Evolutionary conservation across 495 filamentous ascomycete genomes (phyloP).

Genomic region (Tetracladium setigerum): DNA sequence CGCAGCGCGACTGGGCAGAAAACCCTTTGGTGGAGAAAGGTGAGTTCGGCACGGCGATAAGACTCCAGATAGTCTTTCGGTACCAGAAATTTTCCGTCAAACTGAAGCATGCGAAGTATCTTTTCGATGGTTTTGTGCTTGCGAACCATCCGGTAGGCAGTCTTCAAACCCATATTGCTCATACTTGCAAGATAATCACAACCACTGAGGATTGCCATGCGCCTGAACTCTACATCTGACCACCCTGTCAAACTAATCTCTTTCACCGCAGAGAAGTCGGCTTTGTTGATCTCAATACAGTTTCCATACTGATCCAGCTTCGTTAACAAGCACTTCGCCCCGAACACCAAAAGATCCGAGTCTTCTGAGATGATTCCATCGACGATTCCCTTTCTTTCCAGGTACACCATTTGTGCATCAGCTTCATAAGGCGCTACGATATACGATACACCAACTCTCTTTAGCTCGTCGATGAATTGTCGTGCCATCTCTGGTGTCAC

Average conservation of each 20-base stretch:
- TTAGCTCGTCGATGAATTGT: constrained; percentile 85
- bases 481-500: constrained; percentile 94
- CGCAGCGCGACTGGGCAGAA: constrained; percentile 69
- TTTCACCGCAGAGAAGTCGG: constrained; percentile 77
- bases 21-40: constrained; percentile 90
- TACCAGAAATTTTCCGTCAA: constrained; percentile 76
- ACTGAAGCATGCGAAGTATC: constrained; percentile 71
- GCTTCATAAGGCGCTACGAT: constrained; percentile 97
- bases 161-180: constrained; percentile 82
- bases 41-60: constrained; percentile 80
- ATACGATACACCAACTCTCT: constrained; percentile 69
- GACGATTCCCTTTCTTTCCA: constrained; percentile 78
- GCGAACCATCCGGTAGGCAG: constrained; percentile 80
- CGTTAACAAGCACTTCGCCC: constrained; percentile 80
- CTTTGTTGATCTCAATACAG: constrained; percentile 82
- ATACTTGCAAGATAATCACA: constrained; percentile 91
- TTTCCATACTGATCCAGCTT: constrained; percentile 93
- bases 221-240: constrained; percentile 83
- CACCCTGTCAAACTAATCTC: constrained; percentile 87
- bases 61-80: constrained; percentile 68
- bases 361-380: constrained; percentile 91
- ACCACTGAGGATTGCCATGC: constrained; percentile 96
- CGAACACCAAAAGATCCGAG: constrained; percentile 94
- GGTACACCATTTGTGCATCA: constrained; percentile 89
- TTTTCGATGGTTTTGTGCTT: constrained; percentile 83